These are phyloP conservation scores for Coniochaeta prunicola DNA, from an alignment of 2,329 filamentous ascomycete genomes.

Conservation along the genomic window DNA sequence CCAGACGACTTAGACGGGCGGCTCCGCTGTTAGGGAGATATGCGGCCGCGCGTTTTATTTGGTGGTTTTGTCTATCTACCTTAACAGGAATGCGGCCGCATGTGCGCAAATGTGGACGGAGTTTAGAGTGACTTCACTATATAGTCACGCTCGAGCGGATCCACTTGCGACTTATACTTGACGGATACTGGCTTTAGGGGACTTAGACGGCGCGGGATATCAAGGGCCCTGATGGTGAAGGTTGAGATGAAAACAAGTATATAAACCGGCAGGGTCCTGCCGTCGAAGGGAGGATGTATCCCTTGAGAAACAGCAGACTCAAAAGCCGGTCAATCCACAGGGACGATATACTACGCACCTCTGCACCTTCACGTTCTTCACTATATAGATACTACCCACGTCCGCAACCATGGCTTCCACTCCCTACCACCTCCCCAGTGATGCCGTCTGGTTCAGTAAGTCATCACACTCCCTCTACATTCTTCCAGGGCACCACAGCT, in stretches of 20 bases:
- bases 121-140: neutral
- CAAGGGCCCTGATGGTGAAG: neutral
- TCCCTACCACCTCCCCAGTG: constrained; percentile 24
- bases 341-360: no score
- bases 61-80: neutral
- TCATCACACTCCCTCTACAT: neutral
- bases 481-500: constrained; percentile 1
- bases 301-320: neutral
- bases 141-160: no score
- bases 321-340: no score
- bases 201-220: neutral
- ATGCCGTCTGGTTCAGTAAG: constrained; percentile 31
- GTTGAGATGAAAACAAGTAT: neutral
- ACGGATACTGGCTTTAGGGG: no score
- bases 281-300: neutral
- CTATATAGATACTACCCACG: neutral
- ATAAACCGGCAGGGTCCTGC: neutral
- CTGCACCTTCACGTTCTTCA: neutral
- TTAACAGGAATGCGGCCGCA: neutral
- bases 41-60: neutral
- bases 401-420: constrained; percentile 19
- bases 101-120: neutral
- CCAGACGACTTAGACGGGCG: no score
- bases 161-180: no score
- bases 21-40: neutral